phyloP scores from a whole-genome alignment of 371 early-diverging fungal species.

The Apophysomyces variabilis region DNA sequence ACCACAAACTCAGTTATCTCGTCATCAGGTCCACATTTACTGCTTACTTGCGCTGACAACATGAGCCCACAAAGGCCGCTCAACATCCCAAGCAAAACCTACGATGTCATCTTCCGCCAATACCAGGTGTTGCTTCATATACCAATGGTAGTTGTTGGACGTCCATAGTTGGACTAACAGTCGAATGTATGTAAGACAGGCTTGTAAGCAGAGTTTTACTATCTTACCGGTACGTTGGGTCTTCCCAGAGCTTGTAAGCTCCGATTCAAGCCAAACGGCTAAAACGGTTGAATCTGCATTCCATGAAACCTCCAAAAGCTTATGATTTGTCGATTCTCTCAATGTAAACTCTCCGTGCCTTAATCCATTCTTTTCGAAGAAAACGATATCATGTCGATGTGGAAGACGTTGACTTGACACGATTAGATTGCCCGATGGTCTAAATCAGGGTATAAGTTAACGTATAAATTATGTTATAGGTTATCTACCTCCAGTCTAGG shows the following conservation, averaged over 20 bases:
- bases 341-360: slow-evolving; percentile 93
- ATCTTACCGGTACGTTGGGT: slow-evolving; percentile 37
- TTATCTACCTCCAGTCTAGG: slow-evolving; percentile 75
- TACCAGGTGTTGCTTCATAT: slow-evolving; percentile 83
- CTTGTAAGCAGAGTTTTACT: not conserved
- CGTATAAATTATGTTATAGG: not conserved
- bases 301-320: slow-evolving; percentile 75
- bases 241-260: slow-evolving; percentile 24
- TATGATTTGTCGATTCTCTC: slow-evolving; percentile 52
- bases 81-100: slow-evolving; percentile 75
- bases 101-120: slow-evolving; percentile 41
- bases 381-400: slow-evolving; percentile 89
- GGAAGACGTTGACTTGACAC: slow-evolving; percentile 80
- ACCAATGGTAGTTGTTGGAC: slow-evolving; percentile 95
- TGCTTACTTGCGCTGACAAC: slow-evolving; percentile 40
- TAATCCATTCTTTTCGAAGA: slow-evolving; percentile 94
- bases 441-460: slow-evolving; percentile 18
- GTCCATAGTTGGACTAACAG: slow-evolving; percentile 87
- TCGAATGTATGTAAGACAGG: slow-evolving; percentile 11
- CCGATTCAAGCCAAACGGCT: slow-evolving; percentile 70
- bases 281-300: slow-evolving; percentile 89
- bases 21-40: not conserved
- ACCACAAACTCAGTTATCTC: not conserved
- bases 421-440: slow-evolving; percentile 90
- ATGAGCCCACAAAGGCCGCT: slow-evolving; percentile 67